phyloP scores from a whole-genome alignment of 176 grass and related monocot species.

The Poa pratensis region DNA sequence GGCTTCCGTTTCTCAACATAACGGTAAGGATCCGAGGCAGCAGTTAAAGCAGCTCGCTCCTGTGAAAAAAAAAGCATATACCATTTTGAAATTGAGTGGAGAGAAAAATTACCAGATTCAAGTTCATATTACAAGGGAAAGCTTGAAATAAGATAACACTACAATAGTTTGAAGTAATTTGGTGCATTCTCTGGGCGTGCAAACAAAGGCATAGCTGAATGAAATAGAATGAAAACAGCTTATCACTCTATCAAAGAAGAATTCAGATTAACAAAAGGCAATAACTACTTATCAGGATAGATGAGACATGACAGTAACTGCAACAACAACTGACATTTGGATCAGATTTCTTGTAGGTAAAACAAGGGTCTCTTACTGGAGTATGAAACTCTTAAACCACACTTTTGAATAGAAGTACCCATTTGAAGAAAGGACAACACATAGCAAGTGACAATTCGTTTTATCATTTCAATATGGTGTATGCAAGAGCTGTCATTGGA shows the following conservation, averaged over 20 bases:
- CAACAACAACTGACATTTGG: background rate
- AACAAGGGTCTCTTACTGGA: background rate
- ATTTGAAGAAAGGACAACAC: background rate
- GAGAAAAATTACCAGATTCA: slow-evolving; percentile 10
- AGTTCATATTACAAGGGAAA: background rate
- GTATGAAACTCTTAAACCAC: background rate
- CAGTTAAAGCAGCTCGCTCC: slow-evolving; percentile 84
- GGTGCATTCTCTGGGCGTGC: background rate
- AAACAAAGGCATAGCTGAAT: background rate
- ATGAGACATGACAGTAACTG: background rate
- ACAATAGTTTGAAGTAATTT: background rate
- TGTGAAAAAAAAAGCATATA: slow-evolving; percentile 25
- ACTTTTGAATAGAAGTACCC: background rate
- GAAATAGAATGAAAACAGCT: background rate
- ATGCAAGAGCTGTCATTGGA: background rate
- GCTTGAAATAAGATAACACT: background rate
- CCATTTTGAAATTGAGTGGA: background rate
- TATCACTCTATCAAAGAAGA: background rate
- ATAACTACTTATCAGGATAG: background rate
- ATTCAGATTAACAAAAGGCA: background rate
- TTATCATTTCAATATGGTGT: background rate
- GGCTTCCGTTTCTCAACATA: slow-evolving; percentile 96
- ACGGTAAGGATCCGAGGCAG: slow-evolving; percentile 78
- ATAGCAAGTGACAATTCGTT: background rate
- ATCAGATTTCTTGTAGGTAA: background rate